Base-by-base conservation (phyloP, 805 yeast genomes). In the Candida xiaguanensis region DNA sequence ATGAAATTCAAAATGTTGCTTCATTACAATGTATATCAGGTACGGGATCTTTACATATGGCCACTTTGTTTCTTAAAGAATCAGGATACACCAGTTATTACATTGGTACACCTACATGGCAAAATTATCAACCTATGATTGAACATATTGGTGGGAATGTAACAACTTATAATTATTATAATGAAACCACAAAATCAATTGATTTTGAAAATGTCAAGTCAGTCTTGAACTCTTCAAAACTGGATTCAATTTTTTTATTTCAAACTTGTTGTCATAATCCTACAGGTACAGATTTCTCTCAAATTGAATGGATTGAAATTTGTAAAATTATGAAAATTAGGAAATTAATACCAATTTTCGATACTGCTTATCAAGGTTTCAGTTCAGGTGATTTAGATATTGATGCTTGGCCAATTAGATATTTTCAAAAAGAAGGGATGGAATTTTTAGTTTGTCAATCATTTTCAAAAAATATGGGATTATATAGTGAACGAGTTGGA, bases 311-410 rank as follows among this genome's bases (percentile, higher is more conserved):
- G 74, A 44, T 40, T 29, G 42, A 51, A 39, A 58, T 67, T 20
- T 52, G 55, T 14, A 49, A 44, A 18, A 39, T 61, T 27, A 33
- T 63, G 25, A 53, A 59, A 40, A 32, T 40, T 20, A 52, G 52
- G 22, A 44, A 55, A 15, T 44, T 64, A 36, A 53, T 61, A 35
- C 57, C 62, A 2, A 40, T 67, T 25, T 58, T 67, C 36, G 74
- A 67, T 52, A 60, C 56, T 33, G 72, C 74, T 2, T 67, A 67
- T 55, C 70, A 63, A 47, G 74, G 74, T 1, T 65, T 66, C 44
- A 55, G 67, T 22, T 49, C 59, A 23, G 74, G 98, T 37, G 78
- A 83, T 50, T 72, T 85, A 49, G 82, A 76, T 45, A 72, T 74
- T 45, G 74, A 67, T 46, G 69, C 71, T 1, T 66, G 64, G 63